Evolutionary conservation across 2,329 filamentous ascomycete genomes (phyloP).

Genomic region (Taxawa tesnikishii): DNA sequence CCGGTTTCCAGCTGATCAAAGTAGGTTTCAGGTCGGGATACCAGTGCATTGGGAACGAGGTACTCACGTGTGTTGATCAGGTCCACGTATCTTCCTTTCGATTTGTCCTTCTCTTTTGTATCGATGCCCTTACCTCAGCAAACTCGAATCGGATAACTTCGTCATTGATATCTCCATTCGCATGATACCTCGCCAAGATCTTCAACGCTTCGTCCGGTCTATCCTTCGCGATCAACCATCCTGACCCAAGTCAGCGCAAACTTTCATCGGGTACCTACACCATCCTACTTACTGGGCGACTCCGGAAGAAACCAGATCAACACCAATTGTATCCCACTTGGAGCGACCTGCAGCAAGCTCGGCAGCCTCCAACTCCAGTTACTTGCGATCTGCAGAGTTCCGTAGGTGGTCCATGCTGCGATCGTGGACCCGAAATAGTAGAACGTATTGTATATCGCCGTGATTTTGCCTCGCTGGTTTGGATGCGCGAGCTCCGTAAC

Average conservation of each 20-base stretch:
- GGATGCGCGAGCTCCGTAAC: conserved; percentile 5
- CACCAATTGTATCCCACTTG: background rate
- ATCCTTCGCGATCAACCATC: conserved; percentile 4
- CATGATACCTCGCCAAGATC: conserved; percentile 52
- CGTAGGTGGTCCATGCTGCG: conserved; percentile 2
- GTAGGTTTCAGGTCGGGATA: background rate
- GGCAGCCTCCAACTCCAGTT: conserved; percentile 4
- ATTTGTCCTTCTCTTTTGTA: background rate
- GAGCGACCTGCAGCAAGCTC: conserved; percentile 2
- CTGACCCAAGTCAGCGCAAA: background rate
- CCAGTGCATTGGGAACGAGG: background rate
- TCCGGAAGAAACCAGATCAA: conserved; percentile 1
- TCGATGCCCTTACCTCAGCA: conserved; percentile 46
- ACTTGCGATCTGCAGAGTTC: background rate
- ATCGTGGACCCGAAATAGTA: background rate
- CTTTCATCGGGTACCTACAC: too few species aligned
- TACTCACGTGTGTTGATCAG: background rate
- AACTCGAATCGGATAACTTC: conserved; percentile 53
- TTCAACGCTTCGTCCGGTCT: conserved; percentile 29
- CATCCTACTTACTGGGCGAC: conserved; percentile 1
- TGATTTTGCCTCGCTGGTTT: conserved; percentile 2
- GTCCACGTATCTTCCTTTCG: background rate
- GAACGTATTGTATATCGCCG: conserved; percentile 3
- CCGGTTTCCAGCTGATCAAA: background rate
- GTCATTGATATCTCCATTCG: conserved; percentile 46